Conservation (phyloP, 345 rosid species). For the Litchi chinensis region DNA sequence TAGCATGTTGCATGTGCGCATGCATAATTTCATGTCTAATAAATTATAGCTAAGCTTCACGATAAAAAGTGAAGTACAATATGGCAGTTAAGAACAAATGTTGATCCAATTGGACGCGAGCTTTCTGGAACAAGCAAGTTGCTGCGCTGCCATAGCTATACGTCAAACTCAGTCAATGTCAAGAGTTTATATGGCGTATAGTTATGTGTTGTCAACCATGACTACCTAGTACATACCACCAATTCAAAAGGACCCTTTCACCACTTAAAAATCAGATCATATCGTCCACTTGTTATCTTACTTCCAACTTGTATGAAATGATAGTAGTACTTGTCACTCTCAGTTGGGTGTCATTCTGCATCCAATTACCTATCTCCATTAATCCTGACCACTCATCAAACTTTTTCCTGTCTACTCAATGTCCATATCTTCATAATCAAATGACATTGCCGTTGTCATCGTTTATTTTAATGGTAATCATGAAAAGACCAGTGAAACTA, state of each 20-base stretch:
- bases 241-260: background rate
- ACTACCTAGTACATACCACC: background rate
- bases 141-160: background rate
- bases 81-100: background rate
- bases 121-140: conserved; percentile 21
- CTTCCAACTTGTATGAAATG: background rate
- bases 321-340: background rate
- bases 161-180: background rate
- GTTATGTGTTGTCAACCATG: background rate
- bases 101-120: conserved; percentile 2
- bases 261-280: background rate
- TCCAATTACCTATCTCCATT: background rate
- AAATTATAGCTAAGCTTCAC: background rate
- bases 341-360: background rate
- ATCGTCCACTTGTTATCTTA: background rate
- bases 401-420: background rate
- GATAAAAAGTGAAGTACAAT: background rate
- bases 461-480: background rate
- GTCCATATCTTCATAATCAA: background rate
- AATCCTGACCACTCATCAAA: background rate
- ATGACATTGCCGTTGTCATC: background rate
- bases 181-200: background rate
- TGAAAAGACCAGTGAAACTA: background rate
- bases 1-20: background rate
- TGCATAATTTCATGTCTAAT: background rate